phyloP scores from a whole-genome alignment of 306 rosid species.

The Glycyrrhiza uralensis region DNA sequence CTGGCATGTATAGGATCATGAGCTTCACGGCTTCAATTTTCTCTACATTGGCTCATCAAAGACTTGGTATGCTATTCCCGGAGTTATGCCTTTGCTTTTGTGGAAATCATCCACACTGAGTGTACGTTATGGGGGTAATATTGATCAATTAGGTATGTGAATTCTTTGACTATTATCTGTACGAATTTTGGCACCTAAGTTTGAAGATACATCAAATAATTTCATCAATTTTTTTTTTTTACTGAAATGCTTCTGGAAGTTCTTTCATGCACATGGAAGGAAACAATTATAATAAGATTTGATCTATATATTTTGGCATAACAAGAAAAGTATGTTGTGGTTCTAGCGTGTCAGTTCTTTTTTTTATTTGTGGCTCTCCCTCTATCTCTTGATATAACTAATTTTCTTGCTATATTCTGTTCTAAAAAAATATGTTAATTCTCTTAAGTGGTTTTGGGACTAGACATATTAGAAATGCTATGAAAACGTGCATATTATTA shows the following conservation, averaged over 20 bases:
- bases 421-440: no score
- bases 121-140: constrained; percentile 75
- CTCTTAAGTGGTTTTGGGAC: no score
- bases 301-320: constrained; percentile 13
- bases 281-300: background rate
- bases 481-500: no score
- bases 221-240: constrained; percentile 22
- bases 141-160: constrained; percentile 83
- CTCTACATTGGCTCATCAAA: constrained; percentile 92
- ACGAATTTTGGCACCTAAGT: background rate
- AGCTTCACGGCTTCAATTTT: constrained; percentile 97
- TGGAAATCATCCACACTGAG: constrained; percentile 70
- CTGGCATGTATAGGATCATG: constrained; percentile 99
- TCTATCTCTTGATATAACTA: no score
- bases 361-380: background rate
- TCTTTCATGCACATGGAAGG: background rate
- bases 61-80: constrained; percentile 99
- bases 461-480: no score
- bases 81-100: constrained; percentile 81
- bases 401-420: no score
- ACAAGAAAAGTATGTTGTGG: background rate
- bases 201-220: no score
- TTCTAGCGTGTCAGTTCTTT: background rate
- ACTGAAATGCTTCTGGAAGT: background rate
- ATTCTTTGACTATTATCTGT: constrained; percentile 15